Conservation (phyloP, 345 rosid genomes). For the Euclidium syriacum region DNA sequence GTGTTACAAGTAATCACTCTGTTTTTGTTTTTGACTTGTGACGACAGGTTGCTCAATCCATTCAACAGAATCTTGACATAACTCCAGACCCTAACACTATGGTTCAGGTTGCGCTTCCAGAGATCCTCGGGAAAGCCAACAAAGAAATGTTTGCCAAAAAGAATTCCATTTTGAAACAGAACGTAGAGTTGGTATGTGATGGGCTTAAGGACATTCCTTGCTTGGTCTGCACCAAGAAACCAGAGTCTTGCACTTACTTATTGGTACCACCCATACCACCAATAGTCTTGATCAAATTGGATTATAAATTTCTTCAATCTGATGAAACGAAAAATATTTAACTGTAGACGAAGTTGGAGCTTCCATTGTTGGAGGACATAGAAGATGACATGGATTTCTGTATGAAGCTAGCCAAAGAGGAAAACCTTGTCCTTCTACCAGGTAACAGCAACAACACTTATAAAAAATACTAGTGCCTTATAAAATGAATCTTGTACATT, state of each 20-base stretch:
- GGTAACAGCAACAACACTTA: no score
- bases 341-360: constrained; percentile 40
- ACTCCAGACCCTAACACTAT: constrained; percentile 42
- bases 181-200: constrained; percentile 34
- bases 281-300: background rate
- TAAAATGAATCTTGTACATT: background rate
- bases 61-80: constrained; percentile 33
- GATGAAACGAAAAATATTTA: background rate
- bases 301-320: background rate
- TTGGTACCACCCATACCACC: constrained; percentile 40
- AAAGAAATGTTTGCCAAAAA: constrained; percentile 28
- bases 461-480: background rate
- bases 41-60: constrained; percentile 38
- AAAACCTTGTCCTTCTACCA: constrained; percentile 47
- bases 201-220: constrained; percentile 44
- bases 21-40: background rate
- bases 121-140: constrained; percentile 36
- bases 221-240: constrained; percentile 39
- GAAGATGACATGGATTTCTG: constrained; percentile 62
- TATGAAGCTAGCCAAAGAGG: constrained; percentile 55
- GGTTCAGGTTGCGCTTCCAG: constrained; percentile 57
- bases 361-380: constrained; percentile 36
- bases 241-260: constrained; percentile 57
- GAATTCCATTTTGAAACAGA: constrained; percentile 31
- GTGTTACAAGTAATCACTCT: constrained; percentile 17